Evolutionary conservation across 768 basidiomycete species (phyloP).

Genomic region (Lyophyllum atratum): DNA sequence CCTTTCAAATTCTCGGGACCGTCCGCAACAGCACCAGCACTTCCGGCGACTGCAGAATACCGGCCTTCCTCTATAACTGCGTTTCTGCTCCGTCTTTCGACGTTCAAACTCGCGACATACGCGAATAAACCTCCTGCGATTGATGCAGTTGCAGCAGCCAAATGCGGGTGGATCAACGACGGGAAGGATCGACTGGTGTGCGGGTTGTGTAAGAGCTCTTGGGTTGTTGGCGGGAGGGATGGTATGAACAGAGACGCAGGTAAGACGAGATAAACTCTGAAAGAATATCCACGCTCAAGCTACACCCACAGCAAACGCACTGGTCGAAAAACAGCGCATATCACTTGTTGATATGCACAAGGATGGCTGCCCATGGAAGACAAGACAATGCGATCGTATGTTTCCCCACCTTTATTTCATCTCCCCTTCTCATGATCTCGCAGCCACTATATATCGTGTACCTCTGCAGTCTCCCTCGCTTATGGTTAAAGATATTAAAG

Average conservation of each 20-base stretch:
- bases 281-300: background rate
- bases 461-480: conserved; percentile 66
- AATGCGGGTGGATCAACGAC: conserved; percentile 83
- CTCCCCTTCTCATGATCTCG: background rate
- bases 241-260: conserved; percentile 79
- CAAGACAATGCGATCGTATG: conserved; percentile 78
- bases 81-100: conserved; percentile 72
- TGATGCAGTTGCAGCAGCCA: conserved; percentile 79
- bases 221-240: conserved; percentile 70
- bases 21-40: conserved; percentile 29
- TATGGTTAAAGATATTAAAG: conserved; percentile 63
- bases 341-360: conserved; percentile 75
- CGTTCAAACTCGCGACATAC: conserved; percentile 80
- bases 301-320: conserved; percentile 52
- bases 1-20: conserved; percentile 43
- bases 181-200: conserved; percentile 81
- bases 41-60: conserved; percentile 32
- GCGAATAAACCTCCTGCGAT: conserved; percentile 74
- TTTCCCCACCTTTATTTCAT: conserved; percentile 4
- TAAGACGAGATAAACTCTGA: conserved; percentile 45
- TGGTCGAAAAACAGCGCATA: conserved; percentile 72
- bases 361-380: conserved; percentile 83
- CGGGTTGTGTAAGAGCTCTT: conserved; percentile 68
- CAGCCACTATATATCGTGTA: conserved; percentile 74
- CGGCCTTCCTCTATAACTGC: conserved; percentile 39